Evolutionary conservation across 257 asterid species (phyloP).

Genomic region (Solanum bulbocastanum): DNA sequence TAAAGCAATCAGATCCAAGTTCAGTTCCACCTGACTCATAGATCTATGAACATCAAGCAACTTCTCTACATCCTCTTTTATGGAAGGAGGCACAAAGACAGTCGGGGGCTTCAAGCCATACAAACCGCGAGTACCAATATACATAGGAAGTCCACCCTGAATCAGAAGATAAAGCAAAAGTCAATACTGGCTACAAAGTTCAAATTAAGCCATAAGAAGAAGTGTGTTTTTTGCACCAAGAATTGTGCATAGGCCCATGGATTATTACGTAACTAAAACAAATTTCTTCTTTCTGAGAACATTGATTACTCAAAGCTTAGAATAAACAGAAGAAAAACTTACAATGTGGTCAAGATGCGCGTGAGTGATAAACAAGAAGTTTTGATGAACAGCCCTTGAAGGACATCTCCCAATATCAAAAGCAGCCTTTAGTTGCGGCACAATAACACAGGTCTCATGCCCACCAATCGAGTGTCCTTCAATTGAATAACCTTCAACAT

Average conservation of each 20-base stretch:
- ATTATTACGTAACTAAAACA: not conserved
- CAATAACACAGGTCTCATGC: slow-evolving; percentile 85
- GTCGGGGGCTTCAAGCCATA: slow-evolving; percentile 89
- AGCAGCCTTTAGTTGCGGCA: slow-evolving; percentile 85
- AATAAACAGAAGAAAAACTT: slow-evolving; percentile 5
- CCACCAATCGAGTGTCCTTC: slow-evolving; percentile 93
- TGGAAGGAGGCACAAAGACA: slow-evolving; percentile 76
- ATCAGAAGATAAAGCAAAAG: slow-evolving; percentile 10
- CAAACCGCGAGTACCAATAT: slow-evolving; percentile 83
- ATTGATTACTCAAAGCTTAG: not conserved
- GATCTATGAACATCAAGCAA: slow-evolving; percentile 67
- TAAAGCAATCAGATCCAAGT: slow-evolving; percentile 68
- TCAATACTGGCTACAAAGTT: not conserved
- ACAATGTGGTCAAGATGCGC: slow-evolving; percentile 99
- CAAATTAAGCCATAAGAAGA: not conserved
- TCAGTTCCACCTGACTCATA: slow-evolving; percentile 77
- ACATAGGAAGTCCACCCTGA: slow-evolving; percentile 99
- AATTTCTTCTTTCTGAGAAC: not conserved
- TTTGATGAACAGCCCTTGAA: slow-evolving; percentile 74
- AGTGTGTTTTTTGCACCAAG: not conserved
- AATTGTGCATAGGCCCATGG: not conserved
- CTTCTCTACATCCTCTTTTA: slow-evolving; percentile 73
- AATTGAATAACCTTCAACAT: slow-evolving; percentile 57
- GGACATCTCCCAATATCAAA: slow-evolving; percentile 98
- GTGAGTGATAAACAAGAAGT: slow-evolving; percentile 87